Evolutionary conservation across 306 rosid genomes (phyloP).

Genomic region (Urtica urens): DNA sequence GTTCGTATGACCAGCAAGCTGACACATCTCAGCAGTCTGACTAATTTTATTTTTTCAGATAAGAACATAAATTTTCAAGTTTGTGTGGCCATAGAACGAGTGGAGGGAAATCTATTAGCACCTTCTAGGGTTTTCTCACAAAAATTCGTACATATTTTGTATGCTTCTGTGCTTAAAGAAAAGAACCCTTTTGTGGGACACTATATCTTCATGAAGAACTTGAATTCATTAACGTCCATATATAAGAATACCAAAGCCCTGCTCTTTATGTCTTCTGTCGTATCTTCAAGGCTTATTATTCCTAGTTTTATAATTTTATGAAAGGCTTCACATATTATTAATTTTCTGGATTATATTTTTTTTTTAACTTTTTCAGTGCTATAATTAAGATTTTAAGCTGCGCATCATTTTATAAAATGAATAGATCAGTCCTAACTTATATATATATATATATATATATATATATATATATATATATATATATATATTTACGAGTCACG

Average conservation of each 20-base stretch:
- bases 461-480: not conserved
- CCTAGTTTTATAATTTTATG: too few relatives aligned
- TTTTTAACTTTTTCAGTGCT: not conserved
- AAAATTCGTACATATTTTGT: slow-evolving; percentile 6
- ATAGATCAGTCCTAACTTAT: not conserved
- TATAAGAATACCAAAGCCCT: too few relatives aligned
- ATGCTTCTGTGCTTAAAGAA: slow-evolving; percentile 18
- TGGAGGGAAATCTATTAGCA: slow-evolving; percentile 17
- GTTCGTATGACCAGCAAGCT: slow-evolving; percentile 25
- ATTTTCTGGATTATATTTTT: not conserved
- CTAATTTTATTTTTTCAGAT: slow-evolving; percentile 14
- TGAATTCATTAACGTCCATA: too few relatives aligned
- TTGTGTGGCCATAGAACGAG: slow-evolving; percentile 28
- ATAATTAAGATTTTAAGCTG: not conserved
- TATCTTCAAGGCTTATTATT: too few relatives aligned
- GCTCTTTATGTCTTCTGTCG: too few relatives aligned
- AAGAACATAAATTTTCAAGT: slow-evolving; percentile 32
- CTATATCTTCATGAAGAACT: not conserved
- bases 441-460: not conserved
- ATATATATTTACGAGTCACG: not conserved
- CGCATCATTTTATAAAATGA: not conserved
- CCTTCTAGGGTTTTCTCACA: slow-evolving; percentile 10
- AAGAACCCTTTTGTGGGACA: slow-evolving; percentile 6
- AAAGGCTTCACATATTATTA: not conserved
- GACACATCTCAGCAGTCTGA: slow-evolving; percentile 20